These are phyloP conservation scores for Penicillium longicatenatum DNA, from an alignment of 495 filamentous ascomycete species.

Conservation along the genomic window DNA sequence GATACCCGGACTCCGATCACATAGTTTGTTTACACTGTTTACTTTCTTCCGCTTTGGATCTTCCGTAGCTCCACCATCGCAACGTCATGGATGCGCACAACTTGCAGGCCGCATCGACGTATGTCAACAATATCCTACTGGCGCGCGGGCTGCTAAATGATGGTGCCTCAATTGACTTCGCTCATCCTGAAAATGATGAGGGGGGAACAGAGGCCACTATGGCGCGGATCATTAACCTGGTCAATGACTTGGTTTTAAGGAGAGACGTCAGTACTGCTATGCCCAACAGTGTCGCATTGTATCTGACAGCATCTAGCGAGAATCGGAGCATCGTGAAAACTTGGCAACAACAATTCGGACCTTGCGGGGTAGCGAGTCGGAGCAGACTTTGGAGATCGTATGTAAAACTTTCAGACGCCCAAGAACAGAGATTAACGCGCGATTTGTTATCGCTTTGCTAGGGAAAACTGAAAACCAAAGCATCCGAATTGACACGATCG, in stretches of 20 bases:
- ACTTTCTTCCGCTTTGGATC: constrained; percentile 48
- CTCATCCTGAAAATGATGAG: constrained; percentile 66
- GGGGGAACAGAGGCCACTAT: constrained; percentile 68
- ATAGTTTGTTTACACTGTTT: constrained; percentile 34
- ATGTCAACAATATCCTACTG: constrained; percentile 94
- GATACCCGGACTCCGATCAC: constrained; percentile 16
- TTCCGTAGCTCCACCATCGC: constrained; percentile 13
- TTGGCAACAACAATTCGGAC: constrained; percentile 77
- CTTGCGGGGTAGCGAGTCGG: constrained; percentile 69
- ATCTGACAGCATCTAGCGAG: constrained; percentile 60
- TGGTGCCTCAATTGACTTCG: constrained; percentile 84
- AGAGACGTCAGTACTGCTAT: constrained; percentile 69
- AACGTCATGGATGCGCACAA: constrained; percentile 73
- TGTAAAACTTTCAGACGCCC: constrained; percentile 2
- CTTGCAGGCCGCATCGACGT: constrained; percentile 83
- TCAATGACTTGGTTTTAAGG: constrained; percentile 86
- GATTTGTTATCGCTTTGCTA: constrained; percentile 14
- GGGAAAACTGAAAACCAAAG: constrained; percentile 67
- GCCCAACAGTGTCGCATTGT: neutral
- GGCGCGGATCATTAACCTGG: constrained; percentile 83
- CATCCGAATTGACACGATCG: constrained; percentile 71
- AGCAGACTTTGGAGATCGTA: constrained; percentile 64
- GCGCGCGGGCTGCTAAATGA: constrained; percentile 85
- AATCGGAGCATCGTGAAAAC: constrained; percentile 80
- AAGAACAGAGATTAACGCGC: constrained; percentile 16